Evolutionary conservation across 1,284 basidiomycete genomes (phyloP).

Genomic region (Vanrija pseudolonga): DNA sequence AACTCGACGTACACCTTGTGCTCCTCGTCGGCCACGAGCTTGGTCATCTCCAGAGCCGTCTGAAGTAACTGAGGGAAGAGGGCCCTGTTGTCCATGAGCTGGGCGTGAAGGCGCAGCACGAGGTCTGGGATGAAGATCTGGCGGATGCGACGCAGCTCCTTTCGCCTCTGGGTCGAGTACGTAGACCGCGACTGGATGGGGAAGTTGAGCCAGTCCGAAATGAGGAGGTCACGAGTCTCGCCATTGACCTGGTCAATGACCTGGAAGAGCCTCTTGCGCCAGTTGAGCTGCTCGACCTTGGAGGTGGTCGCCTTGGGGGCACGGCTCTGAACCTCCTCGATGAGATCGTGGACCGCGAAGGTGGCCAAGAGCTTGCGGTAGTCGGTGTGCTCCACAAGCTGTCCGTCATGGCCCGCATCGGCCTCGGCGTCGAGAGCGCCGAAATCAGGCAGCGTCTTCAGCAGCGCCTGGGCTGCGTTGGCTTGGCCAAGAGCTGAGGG

Average conservation of each 20-base stretch:
- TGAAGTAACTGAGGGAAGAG: constrained; percentile 75
- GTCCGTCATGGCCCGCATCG: constrained; percentile 38
- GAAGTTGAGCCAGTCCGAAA: constrained; percentile 53
- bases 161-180: constrained; percentile 59
- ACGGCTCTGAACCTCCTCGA: constrained; percentile 32
- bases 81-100: constrained; percentile 64
- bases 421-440: constrained; percentile 55
- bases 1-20: constrained; percentile 87
- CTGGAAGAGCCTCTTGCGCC: constrained; percentile 17
- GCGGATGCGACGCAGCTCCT: constrained; percentile 73
- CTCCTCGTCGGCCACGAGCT: constrained; percentile 81
- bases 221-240: constrained; percentile 49
- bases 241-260: constrained; percentile 46
- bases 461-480: constrained; percentile 63
- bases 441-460: constrained; percentile 62
- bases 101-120: constrained; percentile 74
- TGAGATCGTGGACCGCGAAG: constrained; percentile 33
- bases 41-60: constrained; percentile 69
- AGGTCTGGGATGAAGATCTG: constrained; percentile 89
- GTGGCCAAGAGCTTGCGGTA: constrained; percentile 31
- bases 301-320: constrained; percentile 32
- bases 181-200: constrained; percentile 22
- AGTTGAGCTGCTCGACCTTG: constrained; percentile 35
- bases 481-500: constrained; percentile 66
- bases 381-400: constrained; percentile 32